Conservation (phyloP, 2,329 filamentous ascomycete species). For the Pezicula neosporulosa region DNA sequence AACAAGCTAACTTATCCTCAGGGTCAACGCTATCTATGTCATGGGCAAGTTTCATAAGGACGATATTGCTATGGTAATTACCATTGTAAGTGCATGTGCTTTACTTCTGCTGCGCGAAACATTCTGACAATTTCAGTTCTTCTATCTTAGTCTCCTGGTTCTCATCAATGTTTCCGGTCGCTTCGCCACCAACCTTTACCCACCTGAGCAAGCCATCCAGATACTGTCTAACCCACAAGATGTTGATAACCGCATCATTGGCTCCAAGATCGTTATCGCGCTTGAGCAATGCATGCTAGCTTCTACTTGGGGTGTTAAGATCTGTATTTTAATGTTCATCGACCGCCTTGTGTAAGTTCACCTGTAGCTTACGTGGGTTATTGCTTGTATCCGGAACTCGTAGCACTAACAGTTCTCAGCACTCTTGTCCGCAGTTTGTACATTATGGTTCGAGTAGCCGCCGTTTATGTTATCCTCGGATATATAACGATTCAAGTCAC, state of each 20-base stretch:
- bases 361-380: too few relatives aligned
- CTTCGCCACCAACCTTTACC: constrained; percentile 35
- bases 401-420: constrained; percentile 3
- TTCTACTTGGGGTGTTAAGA: constrained; percentile 49
- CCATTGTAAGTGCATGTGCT: constrained; percentile 27
- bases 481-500: constrained; percentile 32
- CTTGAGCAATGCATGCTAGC: constrained; percentile 45
- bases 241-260: constrained; percentile 37
- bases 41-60: constrained; percentile 22
- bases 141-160: constrained; percentile 31
- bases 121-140: constrained; percentile 21
- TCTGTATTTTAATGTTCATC: constrained; percentile 46
- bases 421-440: constrained; percentile 9
- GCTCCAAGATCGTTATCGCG: constrained; percentile 45
- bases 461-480: constrained; percentile 41
- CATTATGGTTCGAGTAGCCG: constrained; percentile 41
- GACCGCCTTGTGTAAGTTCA: constrained; percentile 16
- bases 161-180: constrained; percentile 33
- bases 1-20: constrained; percentile 1
- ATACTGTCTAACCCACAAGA: constrained; percentile 34
- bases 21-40: constrained; percentile 14
- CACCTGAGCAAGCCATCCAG: constrained; percentile 26
- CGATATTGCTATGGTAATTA: constrained; percentile 33
- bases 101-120: not conserved
- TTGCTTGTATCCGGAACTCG: not conserved